Evolutionary conservation across 1,284 basidiomycete species (phyloP).

Genomic region (Sporisorium exsertum): DNA sequence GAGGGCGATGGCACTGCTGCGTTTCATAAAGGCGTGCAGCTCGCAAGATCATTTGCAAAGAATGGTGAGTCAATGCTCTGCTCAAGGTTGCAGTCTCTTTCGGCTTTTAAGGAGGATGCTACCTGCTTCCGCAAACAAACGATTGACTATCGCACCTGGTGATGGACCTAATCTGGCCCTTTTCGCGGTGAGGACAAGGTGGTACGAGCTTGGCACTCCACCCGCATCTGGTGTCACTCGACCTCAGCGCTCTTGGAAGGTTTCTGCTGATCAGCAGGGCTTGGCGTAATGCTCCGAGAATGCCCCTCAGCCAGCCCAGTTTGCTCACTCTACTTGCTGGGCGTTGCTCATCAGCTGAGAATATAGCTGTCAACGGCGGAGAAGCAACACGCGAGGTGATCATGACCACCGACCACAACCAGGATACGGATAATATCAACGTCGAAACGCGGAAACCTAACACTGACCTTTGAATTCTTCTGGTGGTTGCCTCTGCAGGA

Average conservation of each 20-base stretch:
- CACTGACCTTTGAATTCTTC: not conserved
- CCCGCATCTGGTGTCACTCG: not conserved
- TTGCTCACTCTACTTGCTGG: not conserved
- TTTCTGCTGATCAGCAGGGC: not conserved
- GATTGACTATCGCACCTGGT: too few relatives aligned
- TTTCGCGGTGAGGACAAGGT: not conserved
- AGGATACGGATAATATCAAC: slow-evolving; percentile 1
- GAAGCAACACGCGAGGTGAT: not conserved
- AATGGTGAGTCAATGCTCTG: slow-evolving; percentile 76
- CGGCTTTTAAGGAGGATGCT: not conserved
- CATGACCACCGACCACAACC: not conserved
- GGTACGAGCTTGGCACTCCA: not conserved
- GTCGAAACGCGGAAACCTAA: slow-evolving; percentile 6
- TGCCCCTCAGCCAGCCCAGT: not conserved
- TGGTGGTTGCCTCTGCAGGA: slow-evolving; percentile 73
- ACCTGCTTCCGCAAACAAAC: too few relatives aligned
- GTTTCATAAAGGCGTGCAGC: slow-evolving; percentile 35
- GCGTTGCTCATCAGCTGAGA: slow-evolving; percentile 1
- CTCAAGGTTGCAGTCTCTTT: not conserved
- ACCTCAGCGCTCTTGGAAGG: not conserved
- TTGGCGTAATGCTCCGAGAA: not conserved
- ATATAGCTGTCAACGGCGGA: not conserved
- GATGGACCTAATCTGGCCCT: not conserved
- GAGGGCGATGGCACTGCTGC: slow-evolving; percentile 19
- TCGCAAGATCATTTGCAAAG: slow-evolving; percentile 61